Base-by-base conservation (phyloP, 2,329 filamentous ascomycete species). In the Penicillium vulpinum region DNA sequence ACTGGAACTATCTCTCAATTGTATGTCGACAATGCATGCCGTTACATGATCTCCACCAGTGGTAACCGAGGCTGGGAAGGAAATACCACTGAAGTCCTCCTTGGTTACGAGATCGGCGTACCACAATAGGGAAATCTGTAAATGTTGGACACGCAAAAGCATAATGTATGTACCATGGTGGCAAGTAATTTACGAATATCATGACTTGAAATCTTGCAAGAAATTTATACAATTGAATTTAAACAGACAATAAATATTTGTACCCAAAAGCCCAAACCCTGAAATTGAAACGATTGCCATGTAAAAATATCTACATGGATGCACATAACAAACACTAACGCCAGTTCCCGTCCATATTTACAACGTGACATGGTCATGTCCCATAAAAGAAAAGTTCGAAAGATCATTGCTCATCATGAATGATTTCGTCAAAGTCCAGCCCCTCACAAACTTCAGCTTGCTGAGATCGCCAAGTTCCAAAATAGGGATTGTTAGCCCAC, bases 11-110 rank as follows among this genome's bases (percentile, higher is more conserved):
- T 97, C 40, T 91, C 89, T 0, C 87, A 89, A 58, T 78, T 97
- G 10, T 94, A 93, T 68, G 81, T 97, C 45, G 94, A 99, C 72
- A 90, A 90, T 5, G 90, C 91, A 0, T 93, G 91, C 71, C 83
- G 87, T 18, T 97, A 92, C 70, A 93, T 99, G 88, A 84, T 99
- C 33, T 93, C 90, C 2, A 90, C 91, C 0, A 92, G 91, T 5
- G 94, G 94, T 0, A 97, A 94, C 60, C 80, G 94, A 60, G 94
- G 94, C 0, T 99, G 94, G 94, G 94, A 97, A 73, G 94, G 94
- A 1, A 87, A 84, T 21, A 88, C 84, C 35, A 97, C 94, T 0
- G 94, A 99, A 77, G 91, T 94, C 0, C 74, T 99, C 58, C 85
- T 99, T 53, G 94, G 94, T 16, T 99, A 99, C 74, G 94, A 99